These are phyloP conservation scores for Mrakiaceae sp. DNA, from an alignment of 1,284 basidiomycete genomes.

Conservation along the genomic window DNA sequence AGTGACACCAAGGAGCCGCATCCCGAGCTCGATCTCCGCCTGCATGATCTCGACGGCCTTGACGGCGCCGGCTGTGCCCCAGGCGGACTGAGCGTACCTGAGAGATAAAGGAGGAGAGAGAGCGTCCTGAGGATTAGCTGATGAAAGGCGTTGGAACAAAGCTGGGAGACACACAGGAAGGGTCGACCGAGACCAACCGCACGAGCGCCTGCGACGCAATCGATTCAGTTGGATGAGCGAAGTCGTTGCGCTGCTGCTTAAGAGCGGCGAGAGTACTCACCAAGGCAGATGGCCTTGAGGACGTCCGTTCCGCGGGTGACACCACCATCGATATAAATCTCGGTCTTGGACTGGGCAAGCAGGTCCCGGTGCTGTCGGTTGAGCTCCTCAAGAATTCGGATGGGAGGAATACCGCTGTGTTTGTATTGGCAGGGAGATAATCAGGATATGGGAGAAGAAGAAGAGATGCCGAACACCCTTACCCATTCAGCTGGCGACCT, in stretches of 20 bases:
- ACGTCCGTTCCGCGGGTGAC: constrained; percentile 78
- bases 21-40: constrained; percentile 8
- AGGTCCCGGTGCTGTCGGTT: constrained; percentile 59
- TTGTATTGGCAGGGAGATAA: too few species aligned
- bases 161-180: constrained; percentile 43
- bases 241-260: too few species aligned
- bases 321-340: constrained; percentile 85
- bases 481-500: neutral
- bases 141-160: too few species aligned
- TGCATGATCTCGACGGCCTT: constrained; percentile 43
- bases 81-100: constrained; percentile 75
- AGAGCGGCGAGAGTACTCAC: constrained; percentile 14
- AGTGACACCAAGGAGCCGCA: constrained; percentile 11
- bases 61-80: constrained; percentile 67
- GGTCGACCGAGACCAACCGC: constrained; percentile 81
- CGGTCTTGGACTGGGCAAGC: constrained; percentile 45
- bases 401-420: constrained; percentile 44
- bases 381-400: constrained; percentile 65
- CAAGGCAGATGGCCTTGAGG: constrained; percentile 74
- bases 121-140: too few species aligned
- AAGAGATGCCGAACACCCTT: neutral
- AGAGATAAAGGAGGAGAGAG: too few species aligned
- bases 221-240: too few species aligned
- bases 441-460: neutral
- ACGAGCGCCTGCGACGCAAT: constrained; percentile 48